Evolutionary conservation across 2,329 filamentous ascomycete species (phyloP).

Genomic region (Myriangium duriaei): DNA sequence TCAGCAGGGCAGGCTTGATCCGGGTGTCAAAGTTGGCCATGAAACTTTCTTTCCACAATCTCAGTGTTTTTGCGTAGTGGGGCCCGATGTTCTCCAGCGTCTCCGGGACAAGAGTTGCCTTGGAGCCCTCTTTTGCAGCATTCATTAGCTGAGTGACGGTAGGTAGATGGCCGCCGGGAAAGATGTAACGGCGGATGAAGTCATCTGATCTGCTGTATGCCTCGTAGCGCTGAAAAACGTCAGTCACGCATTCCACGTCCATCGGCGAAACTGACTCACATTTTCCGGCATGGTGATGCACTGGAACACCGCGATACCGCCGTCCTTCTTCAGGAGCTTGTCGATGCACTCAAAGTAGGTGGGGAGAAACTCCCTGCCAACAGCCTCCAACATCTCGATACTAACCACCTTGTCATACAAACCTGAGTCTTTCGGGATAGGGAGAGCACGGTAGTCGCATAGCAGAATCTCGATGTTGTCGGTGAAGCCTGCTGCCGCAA

Average conservation of each 20-base stretch:
- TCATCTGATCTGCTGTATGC: slow-evolving; percentile 55
- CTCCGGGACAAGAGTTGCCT: slow-evolving; percentile 52
- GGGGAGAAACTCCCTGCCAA: slow-evolving; percentile 53
- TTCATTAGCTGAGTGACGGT: slow-evolving; percentile 53
- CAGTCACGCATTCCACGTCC: neutral
- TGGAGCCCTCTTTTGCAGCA: slow-evolving; percentile 49
- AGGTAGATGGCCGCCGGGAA: slow-evolving; percentile 63
- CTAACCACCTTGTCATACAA: slow-evolving; percentile 60
- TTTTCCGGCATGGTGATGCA: slow-evolving; percentile 66
- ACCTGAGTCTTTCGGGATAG: slow-evolving; percentile 33
- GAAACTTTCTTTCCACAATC: slow-evolving; percentile 57
- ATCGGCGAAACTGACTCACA: slow-evolving; percentile 13
- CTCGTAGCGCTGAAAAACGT: slow-evolving; percentile 39
- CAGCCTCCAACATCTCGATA: slow-evolving; percentile 68
- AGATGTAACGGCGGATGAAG: slow-evolving; percentile 67
- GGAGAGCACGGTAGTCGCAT: slow-evolving; percentile 55
- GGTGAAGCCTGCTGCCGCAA: slow-evolving; percentile 46
- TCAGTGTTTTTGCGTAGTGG: slow-evolving; percentile 57
- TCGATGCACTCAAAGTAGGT: slow-evolving; percentile 57
- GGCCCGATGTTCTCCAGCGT: slow-evolving; percentile 59
- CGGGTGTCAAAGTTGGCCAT: slow-evolving; percentile 46
- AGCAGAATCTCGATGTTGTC: slow-evolving; percentile 52
- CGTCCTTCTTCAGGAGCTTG: slow-evolving; percentile 50
- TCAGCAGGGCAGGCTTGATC: slow-evolving; percentile 48
- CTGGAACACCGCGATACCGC: slow-evolving; percentile 58